These are phyloP conservation scores for Lactarius pseudohatsudake DNA, from an alignment of 768 basidiomycete genomes.

Conservation along the genomic window DNA sequence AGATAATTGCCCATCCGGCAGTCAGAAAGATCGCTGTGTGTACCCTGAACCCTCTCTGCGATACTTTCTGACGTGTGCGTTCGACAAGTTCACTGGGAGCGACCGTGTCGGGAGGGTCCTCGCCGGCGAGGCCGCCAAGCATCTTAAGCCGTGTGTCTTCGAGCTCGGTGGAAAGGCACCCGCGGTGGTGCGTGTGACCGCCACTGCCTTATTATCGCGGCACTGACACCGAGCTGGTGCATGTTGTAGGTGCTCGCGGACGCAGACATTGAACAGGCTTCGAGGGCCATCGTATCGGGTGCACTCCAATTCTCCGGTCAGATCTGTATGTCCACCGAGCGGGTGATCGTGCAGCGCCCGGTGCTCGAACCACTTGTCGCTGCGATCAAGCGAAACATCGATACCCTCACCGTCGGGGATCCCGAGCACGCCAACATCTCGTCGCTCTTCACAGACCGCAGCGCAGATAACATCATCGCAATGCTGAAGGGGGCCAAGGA, in stretches of 20 bases:
- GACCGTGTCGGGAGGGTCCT: conserved; percentile 54
- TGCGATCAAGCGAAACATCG: conserved; percentile 38
- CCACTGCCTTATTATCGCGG: neutral
- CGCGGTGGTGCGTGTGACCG: conserved; percentile 42
- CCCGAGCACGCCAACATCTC: conserved; percentile 36
- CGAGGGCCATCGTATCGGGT: conserved; percentile 48
- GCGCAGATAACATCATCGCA: conserved; percentile 45
- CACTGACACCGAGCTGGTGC: neutral
- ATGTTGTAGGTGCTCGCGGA: conserved; percentile 47
- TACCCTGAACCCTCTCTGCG: neutral
- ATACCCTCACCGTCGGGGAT: conserved; percentile 42
- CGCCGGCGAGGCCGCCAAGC: conserved; percentile 53
- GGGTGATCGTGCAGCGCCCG: conserved; percentile 51
- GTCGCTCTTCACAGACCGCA: conserved; percentile 44
- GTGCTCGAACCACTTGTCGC: conserved; percentile 40
- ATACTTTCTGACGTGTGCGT: neutral
- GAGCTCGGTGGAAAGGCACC: conserved; percentile 59
- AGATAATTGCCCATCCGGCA: conserved; percentile 55
- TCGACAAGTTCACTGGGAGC: conserved; percentile 55
- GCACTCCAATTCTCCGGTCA: conserved; percentile 51
- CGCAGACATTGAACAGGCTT: conserved; percentile 53
- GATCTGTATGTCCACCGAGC: conserved; percentile 58
- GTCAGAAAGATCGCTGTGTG: conserved; percentile 55
- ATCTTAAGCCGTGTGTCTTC: conserved; percentile 55
- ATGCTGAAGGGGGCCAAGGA: conserved; percentile 46